Evolutionary conservation across 768 basidiomycete species (phyloP).

Genomic region (Tulasnella sp.): DNA sequence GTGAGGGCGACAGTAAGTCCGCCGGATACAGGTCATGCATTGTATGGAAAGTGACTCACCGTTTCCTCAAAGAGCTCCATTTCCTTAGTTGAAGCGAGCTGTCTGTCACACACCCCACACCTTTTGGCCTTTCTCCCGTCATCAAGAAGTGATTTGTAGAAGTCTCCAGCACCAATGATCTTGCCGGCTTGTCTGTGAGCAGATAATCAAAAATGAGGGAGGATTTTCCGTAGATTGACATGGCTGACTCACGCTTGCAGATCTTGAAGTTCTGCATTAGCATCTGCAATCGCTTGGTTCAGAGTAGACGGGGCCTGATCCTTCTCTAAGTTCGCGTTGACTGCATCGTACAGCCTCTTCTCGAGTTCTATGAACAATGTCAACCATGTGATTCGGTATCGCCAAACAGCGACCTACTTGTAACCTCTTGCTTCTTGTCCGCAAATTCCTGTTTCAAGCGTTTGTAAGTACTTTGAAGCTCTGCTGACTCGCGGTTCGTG

Average conservation of each 20-base stretch:
- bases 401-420: conserved; percentile 34
- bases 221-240: not conserved
- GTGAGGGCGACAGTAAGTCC: not conserved
- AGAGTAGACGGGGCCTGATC: conserved; percentile 29
- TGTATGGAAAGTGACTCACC: conserved; percentile 9
- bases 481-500: conserved; percentile 39
- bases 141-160: conserved; percentile 41
- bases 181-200: conserved; percentile 18
- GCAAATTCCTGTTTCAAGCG: conserved; percentile 42
- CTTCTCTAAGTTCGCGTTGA: conserved; percentile 25
- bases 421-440: conserved; percentile 50
- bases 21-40: not conserved
- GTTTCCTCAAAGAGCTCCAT: conserved; percentile 44
- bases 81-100: conserved; percentile 41
- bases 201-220: not conserved
- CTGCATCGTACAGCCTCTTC: conserved; percentile 31
- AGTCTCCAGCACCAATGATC: conserved; percentile 21
- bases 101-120: conserved; percentile 69
- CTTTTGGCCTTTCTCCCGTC: conserved; percentile 50
- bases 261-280: conserved; percentile 33
- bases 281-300: conserved; percentile 40
- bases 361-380: conserved; percentile 37
- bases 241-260: conserved; percentile 34
- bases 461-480: conserved; percentile 10
- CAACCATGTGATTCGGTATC: not conserved